Conservation (phyloP, 805 yeast species). For the Metschnikowia matae region DNA sequence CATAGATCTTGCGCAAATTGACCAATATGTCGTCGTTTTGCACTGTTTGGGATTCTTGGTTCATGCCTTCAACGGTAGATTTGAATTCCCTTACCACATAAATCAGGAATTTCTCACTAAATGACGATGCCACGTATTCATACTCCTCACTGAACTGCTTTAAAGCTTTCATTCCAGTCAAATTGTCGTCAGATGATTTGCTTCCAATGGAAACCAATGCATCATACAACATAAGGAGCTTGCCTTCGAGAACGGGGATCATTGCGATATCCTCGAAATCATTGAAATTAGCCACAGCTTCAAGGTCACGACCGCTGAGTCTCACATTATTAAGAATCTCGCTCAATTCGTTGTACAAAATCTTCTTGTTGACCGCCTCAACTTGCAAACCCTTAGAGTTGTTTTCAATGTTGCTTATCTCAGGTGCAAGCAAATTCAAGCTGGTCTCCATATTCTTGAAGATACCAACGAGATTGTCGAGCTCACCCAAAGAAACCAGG, state of each 20-base stretch:
- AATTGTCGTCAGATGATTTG: conserved; percentile 38
- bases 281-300: conserved; percentile 41
- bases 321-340: conserved; percentile 69
- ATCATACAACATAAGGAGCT: conserved; percentile 51
- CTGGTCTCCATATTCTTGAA: conserved; percentile 40
- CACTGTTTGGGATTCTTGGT: conserved; percentile 25
- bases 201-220: conserved; percentile 61
- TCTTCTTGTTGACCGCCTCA: conserved; percentile 73
- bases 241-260: conserved; percentile 47
- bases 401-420: conserved; percentile 64
- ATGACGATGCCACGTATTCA: conserved; percentile 50
- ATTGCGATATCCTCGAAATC: conserved; percentile 46
- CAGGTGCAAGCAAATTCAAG: conserved; percentile 49
- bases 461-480: conserved; percentile 32
- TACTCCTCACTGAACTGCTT: conserved; percentile 60
- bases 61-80: conserved; percentile 36
- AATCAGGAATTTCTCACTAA: conserved; percentile 42
- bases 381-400: conserved; percentile 82
- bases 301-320: conserved; percentile 53
- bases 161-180: conserved; percentile 68
- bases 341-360: conserved; percentile 65
- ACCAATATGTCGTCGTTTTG: conserved; percentile 20
- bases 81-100: conserved; percentile 37
- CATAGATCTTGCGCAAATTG: conserved; percentile 26
- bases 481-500: conserved; percentile 29